Conservation (phyloP, 495 filamentous ascomycete genomes). For the Lasiosphaeria ovina region DNA sequence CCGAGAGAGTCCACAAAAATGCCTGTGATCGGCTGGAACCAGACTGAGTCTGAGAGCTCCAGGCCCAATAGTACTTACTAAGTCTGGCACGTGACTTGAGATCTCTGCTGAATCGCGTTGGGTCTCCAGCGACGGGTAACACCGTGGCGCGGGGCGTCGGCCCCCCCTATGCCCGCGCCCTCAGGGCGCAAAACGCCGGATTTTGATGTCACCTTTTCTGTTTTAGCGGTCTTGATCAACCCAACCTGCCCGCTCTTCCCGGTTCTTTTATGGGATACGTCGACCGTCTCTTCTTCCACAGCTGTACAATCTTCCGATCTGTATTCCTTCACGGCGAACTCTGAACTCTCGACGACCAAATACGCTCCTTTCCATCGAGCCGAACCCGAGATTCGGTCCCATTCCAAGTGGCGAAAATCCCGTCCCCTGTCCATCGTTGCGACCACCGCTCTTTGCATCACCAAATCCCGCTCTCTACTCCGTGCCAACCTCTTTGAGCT, state of each 20-base stretch:
- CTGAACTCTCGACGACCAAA: background rate
- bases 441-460: conserved; percentile 2
- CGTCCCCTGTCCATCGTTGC: background rate
- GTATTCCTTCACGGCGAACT: background rate
- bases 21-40: background rate
- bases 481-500: background rate
- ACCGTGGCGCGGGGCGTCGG: background rate
- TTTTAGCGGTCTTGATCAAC: conserved; percentile 13
- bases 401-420: background rate
- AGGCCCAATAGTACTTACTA: background rate
- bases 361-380: background rate
- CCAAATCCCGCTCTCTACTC: background rate
- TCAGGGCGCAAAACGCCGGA: conserved; percentile 8
- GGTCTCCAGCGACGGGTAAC: background rate
- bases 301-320: background rate
- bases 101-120: background rate
- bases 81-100: background rate
- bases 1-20: background rate
- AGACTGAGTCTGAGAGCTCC: background rate
- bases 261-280: background rate
- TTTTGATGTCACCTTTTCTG: conserved; percentile 22
- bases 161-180: background rate
- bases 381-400: background rate
- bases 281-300: background rate
- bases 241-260: conserved; percentile 1